phyloP scores from a whole-genome alignment of 2,329 filamentous ascomycete genomes.

The Trichoderma lentiforme region DNA sequence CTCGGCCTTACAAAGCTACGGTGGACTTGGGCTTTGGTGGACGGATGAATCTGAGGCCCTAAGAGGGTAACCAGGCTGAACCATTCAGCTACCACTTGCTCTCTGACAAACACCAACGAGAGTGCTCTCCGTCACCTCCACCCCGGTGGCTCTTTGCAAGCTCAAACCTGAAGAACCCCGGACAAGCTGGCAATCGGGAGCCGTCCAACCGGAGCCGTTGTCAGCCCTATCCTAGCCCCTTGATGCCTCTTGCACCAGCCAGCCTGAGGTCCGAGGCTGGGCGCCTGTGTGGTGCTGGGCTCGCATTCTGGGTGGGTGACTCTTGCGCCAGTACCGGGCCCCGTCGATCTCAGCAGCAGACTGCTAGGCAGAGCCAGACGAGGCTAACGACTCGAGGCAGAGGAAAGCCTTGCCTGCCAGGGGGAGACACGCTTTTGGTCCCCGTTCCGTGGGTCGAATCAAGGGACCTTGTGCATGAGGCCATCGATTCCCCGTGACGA shows the following conservation, averaged over 20 bases:
- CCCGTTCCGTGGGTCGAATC: constrained; percentile 16
- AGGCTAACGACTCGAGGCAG: constrained; percentile 18
- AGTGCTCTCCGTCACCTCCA: constrained; percentile 17
- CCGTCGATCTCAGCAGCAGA: constrained; percentile 18
- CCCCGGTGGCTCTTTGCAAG: constrained; percentile 22
- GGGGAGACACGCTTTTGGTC: not conserved
- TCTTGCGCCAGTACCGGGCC: constrained; percentile 9
- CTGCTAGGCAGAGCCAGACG: constrained; percentile 11
- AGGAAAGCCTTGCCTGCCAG: constrained; percentile 17
- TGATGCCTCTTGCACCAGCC: constrained; percentile 18
- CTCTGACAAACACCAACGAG: constrained; percentile 20
- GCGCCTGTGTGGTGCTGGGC: constrained; percentile 10
- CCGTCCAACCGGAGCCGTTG: constrained; percentile 19
- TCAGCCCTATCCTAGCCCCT: constrained; percentile 20
- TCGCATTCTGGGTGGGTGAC: constrained; percentile 5
- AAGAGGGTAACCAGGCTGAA: constrained; percentile 20
- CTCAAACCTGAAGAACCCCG: constrained; percentile 24
- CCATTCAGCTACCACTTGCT: constrained; percentile 25
- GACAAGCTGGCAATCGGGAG: constrained; percentile 18
- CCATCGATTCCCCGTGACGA: not conserved
- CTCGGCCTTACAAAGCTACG: constrained; percentile 20
- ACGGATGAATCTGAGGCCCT: constrained; percentile 17
- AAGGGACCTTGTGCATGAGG: constrained; percentile 14
- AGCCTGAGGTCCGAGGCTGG: constrained; percentile 18
- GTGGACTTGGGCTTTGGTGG: constrained; percentile 4